Evolutionary conservation across 2,329 filamentous ascomycete genomes (phyloP), one percentile per base, ranked within the genome.

Genomic region (Colletotrichum echinochloae): DNA sequence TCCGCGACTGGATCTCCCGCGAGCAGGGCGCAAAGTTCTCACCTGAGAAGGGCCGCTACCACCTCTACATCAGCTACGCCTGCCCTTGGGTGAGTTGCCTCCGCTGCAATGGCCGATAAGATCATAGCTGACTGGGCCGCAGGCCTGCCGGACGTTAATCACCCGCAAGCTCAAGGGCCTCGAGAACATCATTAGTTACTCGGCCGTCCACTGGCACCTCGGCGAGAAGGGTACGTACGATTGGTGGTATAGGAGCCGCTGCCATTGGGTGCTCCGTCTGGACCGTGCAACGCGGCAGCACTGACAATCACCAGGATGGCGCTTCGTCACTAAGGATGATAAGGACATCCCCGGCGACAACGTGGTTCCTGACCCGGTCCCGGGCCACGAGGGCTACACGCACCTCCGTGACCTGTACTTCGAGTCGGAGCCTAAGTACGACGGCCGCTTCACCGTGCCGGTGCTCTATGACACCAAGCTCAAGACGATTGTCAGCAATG

Each of bases 161-260:
- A 92, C 93, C 2, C 89, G 95, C 69, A 92, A 94, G 79, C 87
- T 99, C 77, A 99, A 98, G 84, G 96, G 95, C 0, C 87, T 99
- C 0, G 93, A 98, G 76, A 91, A 97, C 66, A 87, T 96, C 74
- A 91, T 99, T 74, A 86, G 87, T 26, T 89, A 85, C 74, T 96
- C 94, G 0, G 90, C 89, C n/a, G 95, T 98, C 63, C 95, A 98
- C 82, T 98, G 95, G 95, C 91, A 97, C 76, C 90, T 98, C 84
- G 86, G 81, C 35, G 79, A 90, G 55, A 84, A 85, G 39, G 89
- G 81, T 83, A 74, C n/a, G 77, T 76, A 26, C 26, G 41, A 20
- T 46, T 44, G 33, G 26, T 12, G n/a, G 52, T 6, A 20, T 23
- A 37, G 33, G 54, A n/a, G 54, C 14, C 18, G 7, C 37, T 7